A percentile compares a stretch with the other conserved stretches of the same genome.
These are phyloP conservation scores for Globisporangium spiculum DNA, from an alignment of 352 stramenopile species.

Conservation along the genomic window DNA sequence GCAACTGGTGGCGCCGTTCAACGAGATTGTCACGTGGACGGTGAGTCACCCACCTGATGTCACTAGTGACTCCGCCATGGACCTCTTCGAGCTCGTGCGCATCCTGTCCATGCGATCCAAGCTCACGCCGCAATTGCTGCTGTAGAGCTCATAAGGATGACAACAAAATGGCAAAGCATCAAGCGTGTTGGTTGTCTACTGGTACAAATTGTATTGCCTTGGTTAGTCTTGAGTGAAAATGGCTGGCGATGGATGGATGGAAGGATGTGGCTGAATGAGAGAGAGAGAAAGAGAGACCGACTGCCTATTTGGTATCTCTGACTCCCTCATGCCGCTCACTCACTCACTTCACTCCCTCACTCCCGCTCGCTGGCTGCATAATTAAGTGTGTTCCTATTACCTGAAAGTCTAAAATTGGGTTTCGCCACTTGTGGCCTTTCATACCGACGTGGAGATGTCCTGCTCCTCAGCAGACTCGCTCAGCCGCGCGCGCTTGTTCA, in stretches of 20 bases:
- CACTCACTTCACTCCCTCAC: not conserved
- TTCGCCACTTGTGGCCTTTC: not conserved
- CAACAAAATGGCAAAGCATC: not conserved
- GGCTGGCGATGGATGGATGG: not conserved
- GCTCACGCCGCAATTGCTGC: constrained; percentile 32
- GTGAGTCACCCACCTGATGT: constrained; percentile 49
- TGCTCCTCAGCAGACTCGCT: constrained; percentile 48
- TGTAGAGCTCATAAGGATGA: constrained; percentile 1
- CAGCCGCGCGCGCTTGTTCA: constrained; percentile 64
- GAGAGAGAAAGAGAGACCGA: not conserved
- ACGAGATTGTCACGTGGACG: constrained; percentile 53
- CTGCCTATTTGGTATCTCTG: not conserved
- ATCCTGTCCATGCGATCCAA: constrained; percentile 53
- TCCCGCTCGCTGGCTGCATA: constrained; percentile 3
- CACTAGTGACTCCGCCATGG: constrained; percentile 45
- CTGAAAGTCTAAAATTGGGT: constrained; percentile 25
- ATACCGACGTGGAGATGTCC: constrained; percentile 53
- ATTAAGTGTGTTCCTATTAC: constrained; percentile 5
- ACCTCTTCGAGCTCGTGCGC: constrained; percentile 73
- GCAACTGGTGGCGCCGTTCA: constrained; percentile 58
- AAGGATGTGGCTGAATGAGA: too few relatives aligned
- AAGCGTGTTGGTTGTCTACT: constrained; percentile 9
- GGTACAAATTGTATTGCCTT: constrained; percentile 30
- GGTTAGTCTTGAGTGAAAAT: constrained; percentile 1
- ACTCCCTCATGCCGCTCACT: not conserved